Base-by-base conservation (phyloP, 345 rosid genomes). In the Diplotaxis tenuifolia region DNA sequence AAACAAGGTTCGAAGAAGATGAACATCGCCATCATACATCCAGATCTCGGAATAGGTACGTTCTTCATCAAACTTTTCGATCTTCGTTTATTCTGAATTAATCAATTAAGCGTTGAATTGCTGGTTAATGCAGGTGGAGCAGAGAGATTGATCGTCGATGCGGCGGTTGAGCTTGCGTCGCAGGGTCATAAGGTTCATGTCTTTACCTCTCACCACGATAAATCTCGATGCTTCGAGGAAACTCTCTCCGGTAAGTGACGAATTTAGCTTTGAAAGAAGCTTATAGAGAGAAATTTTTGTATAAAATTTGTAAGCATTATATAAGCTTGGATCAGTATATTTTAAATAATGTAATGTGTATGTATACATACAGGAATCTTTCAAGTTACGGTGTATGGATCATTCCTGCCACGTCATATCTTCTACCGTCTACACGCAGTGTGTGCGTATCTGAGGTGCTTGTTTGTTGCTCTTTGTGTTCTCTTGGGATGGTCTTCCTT, bases 71-170 rank as follows among this genome's bases (percentile, higher is more conserved):
- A 36, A 32, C 38, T 11, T 14, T 40, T 40, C 15, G 16, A 40
- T 40, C 16, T 47, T 47, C 10, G 21, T 47, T n/a, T 34, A 47
- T 47, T 21, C 21, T 47, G 21, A n/a, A n/a, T n/a, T n/a, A n/a
- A n/a, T n/a, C n/a, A n/a, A n/a, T n/a, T n/a, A n/a, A n/a, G n/a
- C n/a, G n/a, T n/a, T n/a, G n/a, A 77, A 63, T 16, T 8, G 32
- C 7, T 75, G 11, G 64, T 62, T 0, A 76, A 11, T 72, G 62
- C 59, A 93, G 98, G 95, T 73, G 98, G 96, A 79, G 98, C 97
- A 18, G 98, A 93, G 83, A 89, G 98, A 83, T 82, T 94, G 73
- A 79, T 94, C 68, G 95, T 91, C 42, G 98, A 94, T 82, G 97
- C 96, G 9, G 96, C 96, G 2, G 96, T 94, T 77, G 93, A 87